Conservation (phyloP, 192 early-diverging fungal genomes). For the Podila epicladia region DNA sequence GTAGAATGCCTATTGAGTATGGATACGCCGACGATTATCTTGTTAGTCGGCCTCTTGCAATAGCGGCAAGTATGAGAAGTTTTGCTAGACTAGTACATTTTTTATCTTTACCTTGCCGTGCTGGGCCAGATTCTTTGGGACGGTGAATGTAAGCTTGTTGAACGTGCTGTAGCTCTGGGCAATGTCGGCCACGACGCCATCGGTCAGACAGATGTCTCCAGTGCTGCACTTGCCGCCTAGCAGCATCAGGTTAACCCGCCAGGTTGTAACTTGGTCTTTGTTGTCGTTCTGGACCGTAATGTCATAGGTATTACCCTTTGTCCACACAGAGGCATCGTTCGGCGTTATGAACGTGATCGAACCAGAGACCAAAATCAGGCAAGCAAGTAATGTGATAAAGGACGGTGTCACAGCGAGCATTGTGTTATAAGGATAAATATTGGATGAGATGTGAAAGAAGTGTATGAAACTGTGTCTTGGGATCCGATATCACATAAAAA, state of each 20-base stretch:
- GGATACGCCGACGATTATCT: no score
- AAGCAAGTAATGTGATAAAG: neutral
- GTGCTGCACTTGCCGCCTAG: slow-evolving; percentile 15
- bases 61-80: neutral
- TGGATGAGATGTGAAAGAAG: neutral
- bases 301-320: slow-evolving; percentile 18
- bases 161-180: slow-evolving; percentile 2
- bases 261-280: slow-evolving; percentile 5
- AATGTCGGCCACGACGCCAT: slow-evolving; percentile 20
- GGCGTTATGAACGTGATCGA: slow-evolving; percentile 12
- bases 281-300: slow-evolving; percentile 14
- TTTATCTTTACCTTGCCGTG: slow-evolving; percentile 25
- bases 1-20: slow-evolving; percentile 14
- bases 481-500: neutral
- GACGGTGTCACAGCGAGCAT: neutral
- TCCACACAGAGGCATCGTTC: slow-evolving; percentile 1
- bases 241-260: slow-evolving; percentile 28
- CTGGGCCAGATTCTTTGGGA: slow-evolving; percentile 22
- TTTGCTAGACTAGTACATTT: neutral
- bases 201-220: slow-evolving; percentile 17
- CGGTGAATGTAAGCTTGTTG: slow-evolving; percentile 10
- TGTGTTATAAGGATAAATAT: neutral
- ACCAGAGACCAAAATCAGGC: neutral
- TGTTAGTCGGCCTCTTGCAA: neutral
- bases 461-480: no score